A percentile compares a stretch with the other conserved stretches of the same genome.
phyloP scores from a whole-genome alignment of 176 grass and related monocot species.

The sorghum (Sorghum bicolor) region DNA sequence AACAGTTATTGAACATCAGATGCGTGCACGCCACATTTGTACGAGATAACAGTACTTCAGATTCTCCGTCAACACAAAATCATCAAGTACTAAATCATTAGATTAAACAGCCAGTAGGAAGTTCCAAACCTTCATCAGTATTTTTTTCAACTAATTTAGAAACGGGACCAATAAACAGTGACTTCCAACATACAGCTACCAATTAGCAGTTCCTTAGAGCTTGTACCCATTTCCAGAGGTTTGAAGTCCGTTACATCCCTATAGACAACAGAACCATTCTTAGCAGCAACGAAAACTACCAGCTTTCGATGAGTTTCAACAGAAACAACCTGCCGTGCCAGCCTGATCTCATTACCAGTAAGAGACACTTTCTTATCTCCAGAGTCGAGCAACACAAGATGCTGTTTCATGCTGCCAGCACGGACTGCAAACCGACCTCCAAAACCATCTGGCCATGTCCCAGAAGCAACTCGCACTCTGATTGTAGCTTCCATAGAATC shows the following conservation, averaged over 20 bases:
- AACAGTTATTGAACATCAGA: too few relatives aligned
- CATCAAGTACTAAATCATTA: too few relatives aligned
- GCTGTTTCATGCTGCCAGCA: neutral
- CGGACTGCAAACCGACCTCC: neutral
- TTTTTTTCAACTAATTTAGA: neutral
- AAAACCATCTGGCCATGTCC: constrained; percentile 17
- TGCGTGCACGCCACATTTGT: too few relatives aligned
- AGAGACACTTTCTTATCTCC: neutral
- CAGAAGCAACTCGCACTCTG: neutral
- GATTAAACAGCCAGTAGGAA: neutral
- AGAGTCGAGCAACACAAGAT: neutral
- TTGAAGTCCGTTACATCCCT: neutral
- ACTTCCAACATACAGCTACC: neutral
- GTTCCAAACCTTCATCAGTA: neutral
- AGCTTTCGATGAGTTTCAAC: neutral
- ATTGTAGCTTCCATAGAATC: constrained; percentile 19
- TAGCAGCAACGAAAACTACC: neutral
- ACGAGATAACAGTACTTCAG: too few relatives aligned
- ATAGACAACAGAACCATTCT: neutral
- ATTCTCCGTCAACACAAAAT: too few relatives aligned
- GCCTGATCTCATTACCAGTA: neutral
- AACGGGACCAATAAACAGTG: constrained; percentile 13
- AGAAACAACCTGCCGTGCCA: constrained; percentile 18
- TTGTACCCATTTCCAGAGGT: neutral
- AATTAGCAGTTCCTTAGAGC: neutral